Conservation (phyloP, 2,329 filamentous ascomycete species). For the Pseudomassariella vexata region DNA sequence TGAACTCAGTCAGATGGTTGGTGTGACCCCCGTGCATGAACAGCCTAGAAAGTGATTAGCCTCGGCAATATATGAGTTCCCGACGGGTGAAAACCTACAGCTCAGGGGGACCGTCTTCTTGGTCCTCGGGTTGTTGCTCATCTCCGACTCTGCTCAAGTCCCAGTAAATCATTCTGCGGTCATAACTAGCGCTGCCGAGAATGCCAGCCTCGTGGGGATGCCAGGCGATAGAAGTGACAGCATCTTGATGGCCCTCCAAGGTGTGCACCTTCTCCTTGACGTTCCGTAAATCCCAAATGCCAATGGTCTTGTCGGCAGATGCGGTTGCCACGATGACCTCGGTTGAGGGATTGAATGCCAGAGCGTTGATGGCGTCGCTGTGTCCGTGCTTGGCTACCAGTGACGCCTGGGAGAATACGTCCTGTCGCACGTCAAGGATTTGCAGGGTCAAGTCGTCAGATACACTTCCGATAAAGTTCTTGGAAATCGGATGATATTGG, state of each 20-base stretch:
- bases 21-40: constrained; percentile 99
- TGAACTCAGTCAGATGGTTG: constrained; percentile 93
- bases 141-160: constrained; percentile 87
- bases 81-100: constrained; percentile 58
- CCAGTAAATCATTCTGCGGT: constrained; percentile 93
- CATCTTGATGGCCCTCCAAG: constrained; percentile 80
- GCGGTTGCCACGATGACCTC: constrained; percentile 88
- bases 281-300: constrained; percentile 91
- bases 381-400: constrained; percentile 70
- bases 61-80: constrained; percentile 2
- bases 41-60: constrained; percentile 45
- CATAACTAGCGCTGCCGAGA: constrained; percentile 85
- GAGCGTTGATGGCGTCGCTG: constrained; percentile 87
- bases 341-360: constrained; percentile 89
- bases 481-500: constrained; percentile 85
- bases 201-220: constrained; percentile 87
- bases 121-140: constrained; percentile 91
- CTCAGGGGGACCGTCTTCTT: constrained; percentile 90
- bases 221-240: constrained; percentile 90
- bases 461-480: constrained; percentile 81
- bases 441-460: constrained; percentile 94
- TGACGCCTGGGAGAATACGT: constrained; percentile 60
- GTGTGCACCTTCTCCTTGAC: constrained; percentile 85
- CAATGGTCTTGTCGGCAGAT: constrained; percentile 91
- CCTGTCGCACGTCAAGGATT: constrained; percentile 77